These are phyloP conservation scores for Hypericum perforatum DNA, from an alignment of 345 rosid species.

Conservation along the genomic window DNA sequence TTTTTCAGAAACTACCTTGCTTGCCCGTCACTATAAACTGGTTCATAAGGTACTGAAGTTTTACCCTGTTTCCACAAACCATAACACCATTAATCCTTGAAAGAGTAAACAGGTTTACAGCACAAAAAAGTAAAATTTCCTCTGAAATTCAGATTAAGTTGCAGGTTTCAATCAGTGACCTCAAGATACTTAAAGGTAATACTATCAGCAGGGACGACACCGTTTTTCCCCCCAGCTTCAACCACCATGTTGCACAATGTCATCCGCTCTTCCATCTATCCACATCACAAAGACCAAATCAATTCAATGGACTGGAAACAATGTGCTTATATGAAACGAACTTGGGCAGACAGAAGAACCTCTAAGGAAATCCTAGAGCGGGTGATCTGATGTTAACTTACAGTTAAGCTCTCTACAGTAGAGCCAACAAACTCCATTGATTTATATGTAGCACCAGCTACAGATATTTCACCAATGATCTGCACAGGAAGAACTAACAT, in stretches of 20 bases:
- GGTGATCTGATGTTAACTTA: slow-evolving; percentile 25
- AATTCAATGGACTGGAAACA: neutral
- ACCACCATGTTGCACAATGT: slow-evolving; percentile 95
- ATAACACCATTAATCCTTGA: slow-evolving; percentile 1
- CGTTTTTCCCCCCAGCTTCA: slow-evolving; percentile 98
- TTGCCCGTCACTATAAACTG: slow-evolving; percentile 80
- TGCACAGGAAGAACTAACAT: slow-evolving; percentile 15
- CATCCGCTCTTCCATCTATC: slow-evolving; percentile 98
- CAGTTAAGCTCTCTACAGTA: slow-evolving; percentile 73
- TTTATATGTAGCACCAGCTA: slow-evolving; percentile 94
- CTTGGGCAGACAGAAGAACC: neutral
- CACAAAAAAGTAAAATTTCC: too few species aligned
- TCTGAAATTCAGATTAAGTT: too few species aligned
- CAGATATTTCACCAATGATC: slow-evolving; percentile 98
- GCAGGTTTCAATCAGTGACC: slow-evolving; percentile 26
- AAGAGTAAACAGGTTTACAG: neutral
- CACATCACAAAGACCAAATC: slow-evolving; percentile 6
- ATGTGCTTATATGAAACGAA: neutral
- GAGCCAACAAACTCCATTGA: slow-evolving; percentile 94
- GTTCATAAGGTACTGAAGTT: slow-evolving; percentile 70
- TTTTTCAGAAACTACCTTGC: slow-evolving; percentile 45
- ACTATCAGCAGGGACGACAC: slow-evolving; percentile 85
- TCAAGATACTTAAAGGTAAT: slow-evolving; percentile 84
- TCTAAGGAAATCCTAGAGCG: neutral
- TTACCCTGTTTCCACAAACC: slow-evolving; percentile 48